phyloP scores from a whole-genome alignment of 163 green algal species.

The Smithsoniella earleae region DNA sequence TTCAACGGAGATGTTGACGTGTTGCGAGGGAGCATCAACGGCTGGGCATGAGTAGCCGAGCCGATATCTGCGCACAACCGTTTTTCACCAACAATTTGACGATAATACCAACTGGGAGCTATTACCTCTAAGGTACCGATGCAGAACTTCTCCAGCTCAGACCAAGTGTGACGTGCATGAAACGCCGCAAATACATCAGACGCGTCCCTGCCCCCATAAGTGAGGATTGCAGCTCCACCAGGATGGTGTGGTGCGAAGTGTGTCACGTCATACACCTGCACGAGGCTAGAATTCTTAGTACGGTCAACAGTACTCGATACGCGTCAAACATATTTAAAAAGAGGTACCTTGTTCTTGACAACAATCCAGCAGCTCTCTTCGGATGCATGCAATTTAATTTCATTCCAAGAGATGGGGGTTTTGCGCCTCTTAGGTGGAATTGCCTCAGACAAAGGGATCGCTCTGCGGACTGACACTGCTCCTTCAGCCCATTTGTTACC shows the following conservation, averaged over 20 bases:
- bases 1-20: no score
- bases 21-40: not conserved
- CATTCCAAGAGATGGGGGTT: conserved; percentile 8
- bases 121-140: conserved; percentile 42
- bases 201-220: conserved; percentile 52
- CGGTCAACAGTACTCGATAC: not conserved
- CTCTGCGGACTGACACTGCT: not conserved
- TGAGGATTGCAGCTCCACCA: conserved; percentile 48
- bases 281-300: not conserved
- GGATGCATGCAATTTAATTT: not conserved
- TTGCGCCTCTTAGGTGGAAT: not conserved
- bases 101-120: no score
- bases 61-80: not conserved
- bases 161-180: conserved; percentile 44
- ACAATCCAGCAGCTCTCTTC: conserved; percentile 39
- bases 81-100: no score
- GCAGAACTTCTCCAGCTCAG: conserved; percentile 41
- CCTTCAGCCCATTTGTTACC: conserved; percentile 24
- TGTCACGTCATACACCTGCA: conserved; percentile 52
- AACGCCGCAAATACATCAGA: conserved; percentile 59
- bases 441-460: not conserved
- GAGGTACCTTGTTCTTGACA: conserved; percentile 35
- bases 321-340: not conserved
- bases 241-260: conserved; percentile 40
- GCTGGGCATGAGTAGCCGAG: not conserved